phyloP scores from a whole-genome alignment of 768 basidiomycete genomes.

The Lentinula detonsa region DNA sequence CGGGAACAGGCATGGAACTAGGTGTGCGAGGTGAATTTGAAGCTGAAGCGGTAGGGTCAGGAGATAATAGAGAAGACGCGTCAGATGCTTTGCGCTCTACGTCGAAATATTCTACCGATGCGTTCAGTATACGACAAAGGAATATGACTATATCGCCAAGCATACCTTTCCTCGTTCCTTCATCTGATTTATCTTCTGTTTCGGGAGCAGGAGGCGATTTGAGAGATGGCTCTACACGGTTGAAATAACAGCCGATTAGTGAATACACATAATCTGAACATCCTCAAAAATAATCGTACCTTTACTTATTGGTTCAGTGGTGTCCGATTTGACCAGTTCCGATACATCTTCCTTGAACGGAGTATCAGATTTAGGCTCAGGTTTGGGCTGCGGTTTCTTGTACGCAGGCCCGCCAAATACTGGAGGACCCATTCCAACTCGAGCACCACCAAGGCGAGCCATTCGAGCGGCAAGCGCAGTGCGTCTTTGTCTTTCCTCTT shows the following conservation, averaged over 20 bases:
- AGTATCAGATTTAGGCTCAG: slow-evolving; percentile 11
- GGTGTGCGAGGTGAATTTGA: slow-evolving; percentile 33
- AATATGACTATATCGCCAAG: background rate
- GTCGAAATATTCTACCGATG: background rate
- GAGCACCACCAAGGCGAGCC: slow-evolving; percentile 85
- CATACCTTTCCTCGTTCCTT: slow-evolving; percentile 6
- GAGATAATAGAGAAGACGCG: slow-evolving; percentile 18
- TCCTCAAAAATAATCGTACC: background rate
- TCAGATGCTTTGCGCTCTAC: slow-evolving; percentile 16
- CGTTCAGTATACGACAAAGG: background rate
- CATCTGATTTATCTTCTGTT: background rate
- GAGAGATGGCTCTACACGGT: background rate
- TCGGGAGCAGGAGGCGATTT: slow-evolving; percentile 3
- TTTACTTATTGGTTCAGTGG: background rate
- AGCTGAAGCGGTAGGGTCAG: slow-evolving; percentile 15
- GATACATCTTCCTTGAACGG: background rate
- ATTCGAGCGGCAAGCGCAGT: slow-evolving; percentile 89
- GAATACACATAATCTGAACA: background rate
- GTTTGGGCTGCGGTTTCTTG: slow-evolving; percentile 22
- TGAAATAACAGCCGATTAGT: background rate
- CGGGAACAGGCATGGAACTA: slow-evolving; percentile 66
- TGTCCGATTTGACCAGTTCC: background rate
- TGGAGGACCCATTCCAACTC: slow-evolving; percentile 75
- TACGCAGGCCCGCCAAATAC: slow-evolving; percentile 49
- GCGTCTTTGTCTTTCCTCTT: slow-evolving; percentile 72